Evolutionary conservation across 345 rosid species (phyloP).

Genomic region (Eucalyptus sp.): DNA sequence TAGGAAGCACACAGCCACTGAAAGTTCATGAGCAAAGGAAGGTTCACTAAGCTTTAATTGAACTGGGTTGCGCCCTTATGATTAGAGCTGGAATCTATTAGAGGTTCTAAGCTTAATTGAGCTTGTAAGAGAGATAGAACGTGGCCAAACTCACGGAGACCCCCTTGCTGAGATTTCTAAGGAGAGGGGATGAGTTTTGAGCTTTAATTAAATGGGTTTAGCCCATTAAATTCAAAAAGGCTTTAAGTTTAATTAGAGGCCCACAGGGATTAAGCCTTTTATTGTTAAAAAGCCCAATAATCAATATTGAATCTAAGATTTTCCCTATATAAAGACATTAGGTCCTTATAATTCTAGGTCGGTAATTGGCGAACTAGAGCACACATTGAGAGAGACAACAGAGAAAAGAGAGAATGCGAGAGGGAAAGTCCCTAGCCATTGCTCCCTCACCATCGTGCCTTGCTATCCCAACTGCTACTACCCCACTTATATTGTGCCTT

Average conservation of each 20-base stretch:
- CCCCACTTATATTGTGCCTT: neutral
- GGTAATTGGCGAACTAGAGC: neutral
- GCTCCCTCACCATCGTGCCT: too few relatives aligned
- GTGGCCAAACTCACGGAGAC: neutral
- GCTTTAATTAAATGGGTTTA: neutral
- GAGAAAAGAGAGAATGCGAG: too few relatives aligned
- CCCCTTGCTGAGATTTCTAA: neutral
- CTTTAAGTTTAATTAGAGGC: neutral
- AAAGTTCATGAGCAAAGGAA: neutral
- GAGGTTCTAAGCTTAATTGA: neutral
- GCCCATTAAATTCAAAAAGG: neutral
- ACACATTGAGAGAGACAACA: too few relatives aligned
- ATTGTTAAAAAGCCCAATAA: neutral
- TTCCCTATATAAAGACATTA: rapidly evolving
- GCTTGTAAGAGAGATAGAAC: neutral
- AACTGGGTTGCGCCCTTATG: neutral
- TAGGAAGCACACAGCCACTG: rapidly evolving
- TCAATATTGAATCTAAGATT: neutral
- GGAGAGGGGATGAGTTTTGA: neutral
- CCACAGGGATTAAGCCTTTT: neutral
- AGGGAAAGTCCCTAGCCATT: too few relatives aligned
- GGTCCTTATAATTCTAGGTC: neutral
- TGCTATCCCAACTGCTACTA: too few relatives aligned
- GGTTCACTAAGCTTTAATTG: too few relatives aligned
- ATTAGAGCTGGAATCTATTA: rapidly evolving